Evolutionary conservation across 176 grass and related monocot genomes (phyloP).

Genomic region (Raddia distichophylla): DNA sequence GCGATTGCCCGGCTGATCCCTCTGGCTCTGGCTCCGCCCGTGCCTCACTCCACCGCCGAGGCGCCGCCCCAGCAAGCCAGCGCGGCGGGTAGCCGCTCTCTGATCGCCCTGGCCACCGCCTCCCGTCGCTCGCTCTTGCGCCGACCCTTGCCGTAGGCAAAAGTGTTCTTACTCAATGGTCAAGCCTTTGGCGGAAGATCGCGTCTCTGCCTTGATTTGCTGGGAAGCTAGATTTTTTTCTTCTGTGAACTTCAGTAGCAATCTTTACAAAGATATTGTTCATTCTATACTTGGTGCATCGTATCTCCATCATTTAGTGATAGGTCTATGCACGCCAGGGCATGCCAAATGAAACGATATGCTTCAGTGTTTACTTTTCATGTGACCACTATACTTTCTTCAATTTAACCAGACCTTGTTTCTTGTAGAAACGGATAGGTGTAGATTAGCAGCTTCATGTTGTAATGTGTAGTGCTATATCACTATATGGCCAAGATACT

Average conservation of each 20-base stretch:
- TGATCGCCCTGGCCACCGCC: too few relatives aligned
- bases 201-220: constrained; percentile 20
- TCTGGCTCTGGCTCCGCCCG: too few relatives aligned
- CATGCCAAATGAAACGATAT: neutral
- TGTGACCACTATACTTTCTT: neutral
- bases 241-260: neutral
- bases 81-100: too few relatives aligned
- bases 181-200: neutral
- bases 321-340: neutral
- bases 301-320: neutral
- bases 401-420: neutral
- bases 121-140: too few relatives aligned
- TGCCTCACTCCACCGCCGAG: too few relatives aligned
- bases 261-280: neutral
- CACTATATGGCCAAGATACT: constrained; percentile 27
- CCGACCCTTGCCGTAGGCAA: neutral
- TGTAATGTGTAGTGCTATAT: neutral
- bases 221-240: constrained; percentile 40
- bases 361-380: neutral
- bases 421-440: neutral
- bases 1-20: too few relatives aligned
- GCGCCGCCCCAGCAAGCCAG: too few relatives aligned
- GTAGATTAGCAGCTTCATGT: neutral
- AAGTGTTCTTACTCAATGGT: neutral
- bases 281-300: neutral